Percentiles rank a stretch among this genome's conserved stretches.
These are phyloP conservation scores for Pterocarpus macrocarpus DNA, from an alignment of 306 rosid genomes.

Conservation along the genomic window DNA sequence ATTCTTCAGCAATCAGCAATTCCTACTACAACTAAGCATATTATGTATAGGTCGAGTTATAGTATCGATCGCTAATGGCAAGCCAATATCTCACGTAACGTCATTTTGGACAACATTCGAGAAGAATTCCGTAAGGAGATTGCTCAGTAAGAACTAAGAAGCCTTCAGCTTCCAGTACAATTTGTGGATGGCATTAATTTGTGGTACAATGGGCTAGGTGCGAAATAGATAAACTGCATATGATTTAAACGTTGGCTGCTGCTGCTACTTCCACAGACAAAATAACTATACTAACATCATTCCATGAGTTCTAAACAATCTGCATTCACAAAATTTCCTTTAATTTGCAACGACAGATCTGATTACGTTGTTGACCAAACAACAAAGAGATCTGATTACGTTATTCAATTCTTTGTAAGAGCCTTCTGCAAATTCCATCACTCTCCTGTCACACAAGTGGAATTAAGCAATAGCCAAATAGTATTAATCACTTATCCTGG, in stretches of 20 bases:
- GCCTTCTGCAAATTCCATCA: no score
- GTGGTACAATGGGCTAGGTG: not conserved
- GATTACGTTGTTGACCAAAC: no score
- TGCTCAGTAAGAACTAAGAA: not conserved
- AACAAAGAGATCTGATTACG: no score
- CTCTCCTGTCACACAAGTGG: no score
- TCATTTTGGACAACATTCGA: no score
- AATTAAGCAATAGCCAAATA: no score
- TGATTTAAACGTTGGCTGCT: not conserved
- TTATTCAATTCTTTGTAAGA: no score
- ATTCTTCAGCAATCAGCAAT: constrained; percentile 11
- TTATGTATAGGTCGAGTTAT: not conserved
- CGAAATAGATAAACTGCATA: not conserved
- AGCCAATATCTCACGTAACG: no score
- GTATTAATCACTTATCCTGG: no score
- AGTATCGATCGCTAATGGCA: not conserved
- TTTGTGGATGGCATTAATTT: not conserved
- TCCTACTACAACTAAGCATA: not conserved
- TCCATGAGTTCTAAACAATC: not conserved
- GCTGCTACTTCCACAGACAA: not conserved
- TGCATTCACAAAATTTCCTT: no score
- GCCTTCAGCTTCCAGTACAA: not conserved
- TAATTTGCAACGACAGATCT: no score
- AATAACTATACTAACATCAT: not conserved
- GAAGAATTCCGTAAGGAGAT: no score